Conservation (phyloP, 345 rosid species). For the Noccaea bulbosa region DNA sequence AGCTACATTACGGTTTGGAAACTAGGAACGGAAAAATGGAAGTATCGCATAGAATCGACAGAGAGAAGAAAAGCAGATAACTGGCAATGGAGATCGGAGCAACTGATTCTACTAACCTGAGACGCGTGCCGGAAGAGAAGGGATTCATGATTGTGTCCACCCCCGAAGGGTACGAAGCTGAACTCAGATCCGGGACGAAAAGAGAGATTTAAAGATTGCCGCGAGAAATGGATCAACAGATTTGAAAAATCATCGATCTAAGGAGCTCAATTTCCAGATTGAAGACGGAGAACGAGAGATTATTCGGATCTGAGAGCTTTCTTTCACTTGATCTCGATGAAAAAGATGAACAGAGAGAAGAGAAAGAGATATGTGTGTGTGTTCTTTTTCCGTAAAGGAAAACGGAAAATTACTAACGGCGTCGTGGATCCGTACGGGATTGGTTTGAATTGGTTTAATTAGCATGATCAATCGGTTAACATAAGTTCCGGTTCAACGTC, state of each 20-base stretch:
- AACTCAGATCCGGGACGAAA: slow-evolving; percentile 32
- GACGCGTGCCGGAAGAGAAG: slow-evolving; percentile 95
- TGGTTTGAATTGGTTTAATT: background rate
- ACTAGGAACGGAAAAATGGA: background rate
- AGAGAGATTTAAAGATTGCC: background rate
- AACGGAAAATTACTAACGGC: slow-evolving; percentile 34
- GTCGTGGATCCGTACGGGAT: slow-evolving; percentile 7
- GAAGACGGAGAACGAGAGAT: background rate
- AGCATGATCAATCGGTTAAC: background rate
- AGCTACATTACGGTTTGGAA: slow-evolving; percentile 36
- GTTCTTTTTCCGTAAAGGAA: background rate
- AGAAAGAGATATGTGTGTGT: slow-evolving; percentile 4
- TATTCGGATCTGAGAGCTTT: slow-evolving; percentile 33
- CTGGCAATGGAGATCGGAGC: slow-evolving; percentile 23
- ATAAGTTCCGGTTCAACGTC: background rate
- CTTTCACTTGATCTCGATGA: slow-evolving; percentile 32
- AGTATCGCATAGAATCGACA: background rate
- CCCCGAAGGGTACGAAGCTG: slow-evolving; percentile 10
- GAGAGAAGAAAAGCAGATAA: background rate
- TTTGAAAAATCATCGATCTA: slow-evolving; percentile 23
- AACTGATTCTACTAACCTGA: slow-evolving; percentile 57
- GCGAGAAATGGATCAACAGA: slow-evolving; percentile 14
- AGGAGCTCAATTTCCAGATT: slow-evolving; percentile 19
- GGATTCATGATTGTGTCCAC: slow-evolving; percentile 86
- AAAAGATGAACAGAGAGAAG: slow-evolving; percentile 26